Conservation (phyloP, 208 protist species). For the Strigomonas galati region DNA sequence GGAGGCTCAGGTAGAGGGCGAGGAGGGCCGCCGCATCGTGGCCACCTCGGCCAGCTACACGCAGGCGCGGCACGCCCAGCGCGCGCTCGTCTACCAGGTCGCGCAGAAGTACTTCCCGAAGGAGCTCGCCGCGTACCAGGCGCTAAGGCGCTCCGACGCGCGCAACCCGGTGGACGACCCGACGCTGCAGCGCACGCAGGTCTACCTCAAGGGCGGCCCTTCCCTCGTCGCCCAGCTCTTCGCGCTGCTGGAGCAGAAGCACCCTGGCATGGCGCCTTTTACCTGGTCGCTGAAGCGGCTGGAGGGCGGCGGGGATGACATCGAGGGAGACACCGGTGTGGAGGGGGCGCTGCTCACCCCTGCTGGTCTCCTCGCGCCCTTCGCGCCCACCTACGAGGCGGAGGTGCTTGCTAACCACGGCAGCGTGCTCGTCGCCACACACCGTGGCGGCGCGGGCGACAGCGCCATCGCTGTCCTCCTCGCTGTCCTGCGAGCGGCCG, state of each 20-base stretch:
- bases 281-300: constrained; percentile 42
- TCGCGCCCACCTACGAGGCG: constrained; percentile 37
- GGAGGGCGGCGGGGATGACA: background rate
- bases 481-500: constrained; percentile 64
- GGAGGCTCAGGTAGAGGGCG: constrained; percentile 74
- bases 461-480: constrained; percentile 63
- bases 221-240: constrained; percentile 70
- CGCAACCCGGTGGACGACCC: constrained; percentile 39
- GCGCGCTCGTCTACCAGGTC: constrained; percentile 70
- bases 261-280: constrained; percentile 54
- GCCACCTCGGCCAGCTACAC: constrained; percentile 64
- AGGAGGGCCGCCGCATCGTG: constrained; percentile 65
- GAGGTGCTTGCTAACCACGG: constrained; percentile 64
- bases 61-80: constrained; percentile 53
- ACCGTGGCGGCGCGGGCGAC: constrained; percentile 31
- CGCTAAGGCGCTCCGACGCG: constrained; percentile 50
- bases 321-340: constrained; percentile 16
- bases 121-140: constrained; percentile 61
- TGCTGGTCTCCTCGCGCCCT: background rate
- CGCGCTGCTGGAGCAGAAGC: constrained; percentile 44
- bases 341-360: background rate
- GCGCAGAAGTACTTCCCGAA: constrained; percentile 77
- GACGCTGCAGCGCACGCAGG: constrained; percentile 17
- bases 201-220: constrained; percentile 40
- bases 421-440: constrained; percentile 69